These are phyloP conservation scores for Sextonia rubra DNA, from an alignment of 164 flowering plant species.

Conservation along the genomic window DNA sequence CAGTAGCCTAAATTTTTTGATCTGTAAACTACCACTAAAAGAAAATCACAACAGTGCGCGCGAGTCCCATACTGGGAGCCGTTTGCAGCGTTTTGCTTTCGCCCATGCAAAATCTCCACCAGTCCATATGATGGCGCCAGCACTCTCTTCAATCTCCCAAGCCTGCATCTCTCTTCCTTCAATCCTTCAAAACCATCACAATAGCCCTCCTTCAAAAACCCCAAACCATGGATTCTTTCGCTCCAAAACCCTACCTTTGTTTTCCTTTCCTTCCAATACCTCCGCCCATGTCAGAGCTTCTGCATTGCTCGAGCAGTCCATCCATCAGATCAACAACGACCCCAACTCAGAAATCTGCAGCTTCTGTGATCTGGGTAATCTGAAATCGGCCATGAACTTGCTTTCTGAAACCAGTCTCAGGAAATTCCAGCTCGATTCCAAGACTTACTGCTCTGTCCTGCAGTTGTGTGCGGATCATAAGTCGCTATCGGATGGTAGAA, in stretches of 20 bases:
- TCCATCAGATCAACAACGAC: not conserved
- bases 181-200: constrained; percentile 4
- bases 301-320: constrained; percentile 11
- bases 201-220: not conserved
- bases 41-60: too few relatives aligned
- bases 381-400: constrained; percentile 43
- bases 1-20: too few relatives aligned
- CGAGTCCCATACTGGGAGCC: too few relatives aligned
- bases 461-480: constrained; percentile 60
- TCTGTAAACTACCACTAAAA: too few relatives aligned
- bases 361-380: constrained; percentile 46
- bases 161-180: constrained; percentile 13
- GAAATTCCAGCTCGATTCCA: constrained; percentile 29
- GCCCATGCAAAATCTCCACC: not conserved
- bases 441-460: constrained; percentile 38
- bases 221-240: constrained; percentile 9
- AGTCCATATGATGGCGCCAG: constrained; percentile 7
- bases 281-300: constrained; percentile 4
- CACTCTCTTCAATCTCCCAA: constrained; percentile 1
- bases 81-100: too few relatives aligned
- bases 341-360: constrained; percentile 25
- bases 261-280: constrained; percentile 7
- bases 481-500: constrained; percentile 40
- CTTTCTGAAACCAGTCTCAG: constrained; percentile 15
- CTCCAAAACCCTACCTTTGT: constrained; percentile 1